Conservation (phyloP, 2,329 filamentous ascomycete species). For the Akanthomyces lecanii region DNA sequence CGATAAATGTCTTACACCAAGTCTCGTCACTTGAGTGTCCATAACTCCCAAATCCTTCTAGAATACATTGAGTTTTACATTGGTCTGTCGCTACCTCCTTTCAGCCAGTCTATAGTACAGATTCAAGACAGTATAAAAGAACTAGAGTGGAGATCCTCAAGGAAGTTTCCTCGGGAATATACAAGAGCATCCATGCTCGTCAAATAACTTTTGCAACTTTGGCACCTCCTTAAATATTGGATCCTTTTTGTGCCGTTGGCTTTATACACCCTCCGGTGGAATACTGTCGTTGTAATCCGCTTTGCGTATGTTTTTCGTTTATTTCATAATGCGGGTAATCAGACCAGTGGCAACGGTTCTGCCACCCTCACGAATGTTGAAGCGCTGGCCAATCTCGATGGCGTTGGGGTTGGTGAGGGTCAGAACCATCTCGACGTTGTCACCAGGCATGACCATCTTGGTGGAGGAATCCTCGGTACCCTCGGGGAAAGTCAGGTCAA, state of each 20-base stretch:
- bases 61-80: constrained; percentile 18
- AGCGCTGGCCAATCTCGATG: constrained; percentile 85
- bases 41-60: not conserved
- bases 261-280: constrained; percentile 3
- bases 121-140: constrained; percentile 35
- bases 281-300: not conserved
- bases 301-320: constrained; percentile 28
- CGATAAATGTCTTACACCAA: not conserved
- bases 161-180: constrained; percentile 30
- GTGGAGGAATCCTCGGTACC: constrained; percentile 65
- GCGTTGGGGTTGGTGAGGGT: constrained; percentile 81
- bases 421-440: constrained; percentile 97
- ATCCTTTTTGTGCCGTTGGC: not conserved
- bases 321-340: constrained; percentile 67
- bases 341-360: constrained; percentile 82
- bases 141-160: constrained; percentile 40
- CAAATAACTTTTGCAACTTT: constrained; percentile 13
- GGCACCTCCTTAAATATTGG: not conserved
- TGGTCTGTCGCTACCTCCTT: constrained; percentile 29
- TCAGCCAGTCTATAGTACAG: constrained; percentile 34
- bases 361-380: constrained; percentile 98
- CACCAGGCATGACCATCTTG: constrained; percentile 94
- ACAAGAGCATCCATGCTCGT: constrained; percentile 34
- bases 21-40: no score
- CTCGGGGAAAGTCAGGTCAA: constrained; percentile 81